phyloP scores from a whole-genome alignment of 306 rosid genomes.

The Acacia acuminata region DNA sequence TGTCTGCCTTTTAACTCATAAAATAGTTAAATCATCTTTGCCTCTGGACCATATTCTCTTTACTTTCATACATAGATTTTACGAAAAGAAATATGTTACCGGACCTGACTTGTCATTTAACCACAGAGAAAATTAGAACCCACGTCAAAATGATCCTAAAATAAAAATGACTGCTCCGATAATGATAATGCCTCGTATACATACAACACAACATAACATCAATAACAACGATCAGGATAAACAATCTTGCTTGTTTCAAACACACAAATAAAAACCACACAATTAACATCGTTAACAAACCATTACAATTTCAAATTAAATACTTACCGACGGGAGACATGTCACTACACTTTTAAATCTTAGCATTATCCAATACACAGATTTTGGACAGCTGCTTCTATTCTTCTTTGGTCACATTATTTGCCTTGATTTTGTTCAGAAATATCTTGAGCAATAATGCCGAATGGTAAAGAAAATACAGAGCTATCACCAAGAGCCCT shows the following conservation, averaged over 20 bases:
- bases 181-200: background rate
- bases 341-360: background rate
- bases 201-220: background rate
- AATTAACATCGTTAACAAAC: background rate
- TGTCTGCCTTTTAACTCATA: too few relatives aligned
- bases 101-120: too few relatives aligned
- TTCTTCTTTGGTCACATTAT: constrained; percentile 41
- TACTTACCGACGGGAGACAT: background rate
- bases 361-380: background rate
- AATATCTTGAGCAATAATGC: constrained; percentile 46
- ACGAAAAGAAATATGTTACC: too few relatives aligned
- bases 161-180: too few relatives aligned
- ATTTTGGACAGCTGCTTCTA: constrained; percentile 24
- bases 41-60: too few relatives aligned
- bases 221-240: background rate
- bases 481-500: too few relatives aligned
- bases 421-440: constrained; percentile 40
- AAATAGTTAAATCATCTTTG: too few relatives aligned
- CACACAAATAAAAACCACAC: background rate
- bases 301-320: background rate
- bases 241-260: constrained; percentile 8
- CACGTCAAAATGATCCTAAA: too few relatives aligned
- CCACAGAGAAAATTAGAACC: too few relatives aligned
- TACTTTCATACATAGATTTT: too few relatives aligned
- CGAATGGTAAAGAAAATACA: constrained; percentile 54